Conservation (phyloP, 768 basidiomycete species). For the Gymnopilus junonius region DNA sequence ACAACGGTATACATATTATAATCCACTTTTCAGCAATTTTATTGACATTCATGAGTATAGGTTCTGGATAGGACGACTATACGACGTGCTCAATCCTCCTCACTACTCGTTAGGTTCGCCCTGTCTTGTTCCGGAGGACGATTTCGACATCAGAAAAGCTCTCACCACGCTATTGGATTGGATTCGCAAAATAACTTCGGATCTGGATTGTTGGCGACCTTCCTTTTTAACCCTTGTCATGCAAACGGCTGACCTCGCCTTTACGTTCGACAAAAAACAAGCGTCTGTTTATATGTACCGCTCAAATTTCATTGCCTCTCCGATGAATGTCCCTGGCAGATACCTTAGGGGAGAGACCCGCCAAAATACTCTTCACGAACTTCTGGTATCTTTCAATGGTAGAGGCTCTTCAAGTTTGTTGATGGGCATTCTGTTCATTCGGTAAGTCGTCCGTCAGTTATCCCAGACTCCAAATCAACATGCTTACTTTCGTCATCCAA, state of each 20-base stretch:
- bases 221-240: slow-evolving; percentile 45
- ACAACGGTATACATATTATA: slow-evolving; percentile 20
- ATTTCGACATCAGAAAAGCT: slow-evolving; percentile 35
- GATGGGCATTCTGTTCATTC: slow-evolving; percentile 42
- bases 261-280: slow-evolving; percentile 39
- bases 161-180: slow-evolving; percentile 47
- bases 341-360: slow-evolving; percentile 20
- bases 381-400: slow-evolving; percentile 31
- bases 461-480: neutral
- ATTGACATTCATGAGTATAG: slow-evolving; percentile 27
- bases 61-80: slow-evolving; percentile 49
- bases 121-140: slow-evolving; percentile 33
- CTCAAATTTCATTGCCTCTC: slow-evolving; percentile 29
- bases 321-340: slow-evolving; percentile 3
- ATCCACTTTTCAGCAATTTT: neutral
- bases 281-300: slow-evolving; percentile 39
- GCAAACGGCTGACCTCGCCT: slow-evolving; percentile 40
- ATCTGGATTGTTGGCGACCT: slow-evolving; percentile 27
- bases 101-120: slow-evolving; percentile 49
- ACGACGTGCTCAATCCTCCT: slow-evolving; percentile 54
- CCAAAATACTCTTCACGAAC: slow-evolving; percentile 24
- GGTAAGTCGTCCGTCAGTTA: slow-evolving; percentile 45
- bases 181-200: slow-evolving; percentile 45
- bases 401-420: slow-evolving; percentile 28
- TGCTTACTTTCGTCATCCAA: slow-evolving; percentile 21